These are phyloP conservation scores for Trichoderma lentiforme DNA, from an alignment of 2,329 filamentous ascomycete genomes.

Conservation along the genomic window DNA sequence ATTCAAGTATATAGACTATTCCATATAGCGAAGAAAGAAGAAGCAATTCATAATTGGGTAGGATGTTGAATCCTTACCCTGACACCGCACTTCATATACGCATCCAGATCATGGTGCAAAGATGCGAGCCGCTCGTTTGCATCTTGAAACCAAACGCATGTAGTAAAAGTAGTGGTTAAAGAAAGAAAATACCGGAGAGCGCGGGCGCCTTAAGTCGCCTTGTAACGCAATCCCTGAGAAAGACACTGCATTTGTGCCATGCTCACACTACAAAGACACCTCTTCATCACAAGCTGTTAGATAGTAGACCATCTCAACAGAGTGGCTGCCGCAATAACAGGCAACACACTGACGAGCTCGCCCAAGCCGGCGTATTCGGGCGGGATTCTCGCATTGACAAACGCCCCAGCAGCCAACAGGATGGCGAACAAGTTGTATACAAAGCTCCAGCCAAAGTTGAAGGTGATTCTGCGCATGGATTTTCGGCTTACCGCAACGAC, in stretches of 20 bases:
- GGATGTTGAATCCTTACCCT: background rate
- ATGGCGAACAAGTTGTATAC: slow-evolving; percentile 70
- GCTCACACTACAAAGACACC: background rate
- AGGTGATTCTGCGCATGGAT: slow-evolving; percentile 49
- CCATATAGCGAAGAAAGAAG: background rate
- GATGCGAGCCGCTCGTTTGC: background rate
- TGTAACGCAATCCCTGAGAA: background rate
- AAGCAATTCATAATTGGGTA: background rate
- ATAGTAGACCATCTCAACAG: slow-evolving; percentile 41
- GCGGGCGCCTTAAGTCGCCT: background rate
- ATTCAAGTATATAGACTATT: background rate
- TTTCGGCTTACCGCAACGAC: slow-evolving; percentile 53
- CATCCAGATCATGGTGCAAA: background rate
- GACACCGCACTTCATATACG: background rate
- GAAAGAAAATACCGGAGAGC: background rate
- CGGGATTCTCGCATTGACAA: slow-evolving; percentile 51
- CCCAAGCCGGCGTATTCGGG: slow-evolving; percentile 66
- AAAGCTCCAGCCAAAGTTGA: slow-evolving; percentile 70
- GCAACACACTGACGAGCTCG: slow-evolving; percentile 70
- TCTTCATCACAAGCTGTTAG: background rate
- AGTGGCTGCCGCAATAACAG: slow-evolving; percentile 60
- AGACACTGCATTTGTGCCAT: background rate
- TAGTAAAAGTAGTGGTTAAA: background rate
- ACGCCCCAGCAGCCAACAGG: slow-evolving; percentile 62
- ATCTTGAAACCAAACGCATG: background rate